Evolutionary conservation across 768 basidiomycete genomes (phyloP).

Genomic region (Boletus rubroflammeus): DNA sequence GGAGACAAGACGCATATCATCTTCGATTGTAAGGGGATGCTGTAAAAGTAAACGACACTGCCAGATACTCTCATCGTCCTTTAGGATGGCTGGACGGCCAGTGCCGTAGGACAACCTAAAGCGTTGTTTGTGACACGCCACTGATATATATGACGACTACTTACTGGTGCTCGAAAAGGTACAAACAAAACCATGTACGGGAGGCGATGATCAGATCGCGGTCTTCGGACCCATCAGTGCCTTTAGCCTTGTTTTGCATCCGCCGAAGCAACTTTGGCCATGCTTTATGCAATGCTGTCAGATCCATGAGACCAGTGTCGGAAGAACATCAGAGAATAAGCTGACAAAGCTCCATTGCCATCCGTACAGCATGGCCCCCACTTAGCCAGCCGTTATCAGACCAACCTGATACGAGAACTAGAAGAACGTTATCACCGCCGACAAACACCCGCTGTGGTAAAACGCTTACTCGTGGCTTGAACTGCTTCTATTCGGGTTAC

Average conservation of each 20-base stretch:
- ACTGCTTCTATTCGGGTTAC: conserved; percentile 84
- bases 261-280: conserved; percentile 80
- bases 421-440: background rate
- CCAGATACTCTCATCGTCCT: conserved; percentile 88
- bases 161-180: conserved; percentile 92
- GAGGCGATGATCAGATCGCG: conserved; percentile 76
- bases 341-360: conserved; percentile 92
- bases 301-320: conserved; percentile 5
- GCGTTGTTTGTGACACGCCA: background rate
- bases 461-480: conserved; percentile 81
- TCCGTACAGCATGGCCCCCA: conserved; percentile 93
- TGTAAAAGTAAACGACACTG: conserved; percentile 76
- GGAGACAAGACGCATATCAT: conserved; percentile 92
- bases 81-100: conserved; percentile 87
- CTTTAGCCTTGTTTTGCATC: conserved; percentile 63
- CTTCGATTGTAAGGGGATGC: conserved; percentile 86
- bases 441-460: background rate
- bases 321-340: conserved; percentile 7
- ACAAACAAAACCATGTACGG: conserved; percentile 90
- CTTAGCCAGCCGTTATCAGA: conserved; percentile 95
- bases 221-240: conserved; percentile 54
- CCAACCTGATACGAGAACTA: conserved; percentile 91
- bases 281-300: conserved; percentile 80
- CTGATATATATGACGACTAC: conserved; percentile 26
- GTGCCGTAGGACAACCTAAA: conserved; percentile 91